Conservation (phyloP, 352 stramenopile genomes). For the Globisporangium camurandrum region DNA sequence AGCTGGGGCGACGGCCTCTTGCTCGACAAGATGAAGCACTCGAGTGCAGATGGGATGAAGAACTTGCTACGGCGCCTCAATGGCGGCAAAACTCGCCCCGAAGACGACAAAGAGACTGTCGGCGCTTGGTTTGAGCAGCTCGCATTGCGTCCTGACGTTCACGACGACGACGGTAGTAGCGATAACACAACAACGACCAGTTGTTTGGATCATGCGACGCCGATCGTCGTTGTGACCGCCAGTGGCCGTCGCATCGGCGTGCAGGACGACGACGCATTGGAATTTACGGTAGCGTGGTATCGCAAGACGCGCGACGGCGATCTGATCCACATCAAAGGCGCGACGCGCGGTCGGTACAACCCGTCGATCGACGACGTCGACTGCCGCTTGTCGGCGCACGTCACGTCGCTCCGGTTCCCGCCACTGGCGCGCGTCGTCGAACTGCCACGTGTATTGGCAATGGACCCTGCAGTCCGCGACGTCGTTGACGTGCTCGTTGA, state of each 20-base stretch:
- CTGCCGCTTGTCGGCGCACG: constrained; percentile 43
- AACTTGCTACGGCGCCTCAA: constrained; percentile 75
- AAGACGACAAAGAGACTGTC: constrained; percentile 57
- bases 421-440: constrained; percentile 51
- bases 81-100: constrained; percentile 36
- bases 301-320: constrained; percentile 43
- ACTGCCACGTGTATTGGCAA: constrained; percentile 27
- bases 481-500: constrained; percentile 71
- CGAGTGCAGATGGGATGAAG: constrained; percentile 57
- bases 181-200: constrained; percentile 6
- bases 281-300: constrained; percentile 68
- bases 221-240: constrained; percentile 44
- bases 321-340: constrained; percentile 61
- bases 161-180: too few species aligned
- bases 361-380: constrained; percentile 69
- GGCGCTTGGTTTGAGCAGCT: constrained; percentile 54
- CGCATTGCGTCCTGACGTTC: constrained; percentile 35
- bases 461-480: constrained; percentile 57
- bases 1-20: constrained; percentile 33
- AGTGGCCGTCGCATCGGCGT: constrained; percentile 43
- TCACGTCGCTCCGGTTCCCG: constrained; percentile 56
- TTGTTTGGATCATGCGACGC: constrained; percentile 25
- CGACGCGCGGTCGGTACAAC: constrained; percentile 45
- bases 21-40: constrained; percentile 54
- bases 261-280: constrained; percentile 46